These are phyloP conservation scores for Sphaerulina populicola DNA, from an alignment of 2,329 filamentous ascomycete genomes.

Conservation along the genomic window DNA sequence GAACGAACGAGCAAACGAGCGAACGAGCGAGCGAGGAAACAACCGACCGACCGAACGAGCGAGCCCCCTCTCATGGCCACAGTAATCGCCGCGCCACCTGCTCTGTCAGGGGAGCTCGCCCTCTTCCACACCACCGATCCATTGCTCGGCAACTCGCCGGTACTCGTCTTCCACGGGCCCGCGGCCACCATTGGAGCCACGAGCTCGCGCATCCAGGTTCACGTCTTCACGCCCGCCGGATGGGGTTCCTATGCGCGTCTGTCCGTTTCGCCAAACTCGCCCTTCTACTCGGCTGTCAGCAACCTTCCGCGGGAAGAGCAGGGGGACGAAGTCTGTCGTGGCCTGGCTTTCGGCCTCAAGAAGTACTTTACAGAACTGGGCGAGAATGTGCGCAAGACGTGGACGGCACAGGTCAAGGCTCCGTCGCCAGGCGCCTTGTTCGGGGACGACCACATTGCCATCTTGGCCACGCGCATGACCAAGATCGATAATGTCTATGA, in stretches of 20 bases:
- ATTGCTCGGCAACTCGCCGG: constrained; percentile 67
- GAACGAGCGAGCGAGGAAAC: not conserved
- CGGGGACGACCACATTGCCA: constrained; percentile 84
- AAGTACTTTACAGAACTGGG: constrained; percentile 92
- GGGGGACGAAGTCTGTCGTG: constrained; percentile 86
- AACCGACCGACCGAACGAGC: constrained; percentile 5
- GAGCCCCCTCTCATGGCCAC: constrained; percentile 57
- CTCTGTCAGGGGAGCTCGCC: constrained; percentile 70
- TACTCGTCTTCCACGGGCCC: constrained; percentile 86
- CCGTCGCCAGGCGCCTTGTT: constrained; percentile 61
- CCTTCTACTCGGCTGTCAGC: constrained; percentile 82
- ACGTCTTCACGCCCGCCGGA: constrained; percentile 82
- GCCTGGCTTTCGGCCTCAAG: constrained; percentile 80
- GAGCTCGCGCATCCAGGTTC: constrained; percentile 88
- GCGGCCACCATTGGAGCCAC: constrained; percentile 69
- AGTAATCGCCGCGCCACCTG: constrained; percentile 64
- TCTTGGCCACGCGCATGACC: constrained; percentile 76
- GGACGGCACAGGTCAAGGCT: constrained; percentile 49
- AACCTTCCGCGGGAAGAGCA: constrained; percentile 88
- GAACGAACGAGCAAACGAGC: not conserved
- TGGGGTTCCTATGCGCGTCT: constrained; percentile 84
- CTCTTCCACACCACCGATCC: constrained; percentile 87
- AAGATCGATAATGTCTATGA: constrained; percentile 68
- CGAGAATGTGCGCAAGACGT: constrained; percentile 61
- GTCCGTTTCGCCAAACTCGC: constrained; percentile 85